Conservation (phyloP, 2,329 filamentous ascomycete genomes). For the Cryphonectria japonica region DNA sequence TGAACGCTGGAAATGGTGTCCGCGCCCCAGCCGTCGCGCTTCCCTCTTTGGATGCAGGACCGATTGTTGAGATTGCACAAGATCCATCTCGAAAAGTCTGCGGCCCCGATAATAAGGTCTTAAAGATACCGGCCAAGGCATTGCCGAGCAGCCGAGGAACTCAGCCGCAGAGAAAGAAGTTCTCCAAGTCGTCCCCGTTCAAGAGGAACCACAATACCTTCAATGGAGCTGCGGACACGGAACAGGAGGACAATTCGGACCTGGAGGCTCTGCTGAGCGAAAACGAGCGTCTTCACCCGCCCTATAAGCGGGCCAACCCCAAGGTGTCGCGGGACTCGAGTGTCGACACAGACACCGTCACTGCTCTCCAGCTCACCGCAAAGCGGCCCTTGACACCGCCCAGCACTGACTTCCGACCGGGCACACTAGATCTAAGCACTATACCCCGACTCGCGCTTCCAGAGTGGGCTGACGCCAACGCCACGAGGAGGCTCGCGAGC, state of each 20-base stretch:
- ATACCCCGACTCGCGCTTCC: slow-evolving; percentile 70
- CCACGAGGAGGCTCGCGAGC: slow-evolving; percentile 64
- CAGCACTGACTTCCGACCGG: slow-evolving; percentile 63
- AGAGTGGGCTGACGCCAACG: slow-evolving; percentile 63
- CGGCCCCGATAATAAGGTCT: slow-evolving; percentile 10
- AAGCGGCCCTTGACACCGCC: slow-evolving; percentile 26
- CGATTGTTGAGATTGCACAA: slow-evolving; percentile 28
- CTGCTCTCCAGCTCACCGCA: slow-evolving; percentile 12
- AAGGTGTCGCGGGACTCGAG: slow-evolving; percentile 25
- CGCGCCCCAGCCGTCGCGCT: too few species aligned
- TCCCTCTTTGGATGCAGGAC: neutral
- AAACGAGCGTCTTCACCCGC: slow-evolving; percentile 23
- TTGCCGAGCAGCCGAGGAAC: slow-evolving; percentile 35
- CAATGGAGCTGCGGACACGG: slow-evolving; percentile 41
- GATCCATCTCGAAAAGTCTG: slow-evolving; percentile 27
- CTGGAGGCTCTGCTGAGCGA: slow-evolving; percentile 41
- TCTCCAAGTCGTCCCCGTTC: neutral
- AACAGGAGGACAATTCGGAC: slow-evolving; percentile 49
- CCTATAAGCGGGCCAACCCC: slow-evolving; percentile 16
- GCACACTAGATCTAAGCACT: slow-evolving; percentile 61
- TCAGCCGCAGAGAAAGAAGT: neutral
- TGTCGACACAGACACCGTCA: slow-evolving; percentile 17
- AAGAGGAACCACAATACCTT: slow-evolving; percentile 34
- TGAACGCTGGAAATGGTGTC: neutral
- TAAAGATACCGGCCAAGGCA: slow-evolving; percentile 41